Evolutionary conservation across 768 basidiomycete species (phyloP).

Genomic region (Leccinum incarnatum): DNA sequence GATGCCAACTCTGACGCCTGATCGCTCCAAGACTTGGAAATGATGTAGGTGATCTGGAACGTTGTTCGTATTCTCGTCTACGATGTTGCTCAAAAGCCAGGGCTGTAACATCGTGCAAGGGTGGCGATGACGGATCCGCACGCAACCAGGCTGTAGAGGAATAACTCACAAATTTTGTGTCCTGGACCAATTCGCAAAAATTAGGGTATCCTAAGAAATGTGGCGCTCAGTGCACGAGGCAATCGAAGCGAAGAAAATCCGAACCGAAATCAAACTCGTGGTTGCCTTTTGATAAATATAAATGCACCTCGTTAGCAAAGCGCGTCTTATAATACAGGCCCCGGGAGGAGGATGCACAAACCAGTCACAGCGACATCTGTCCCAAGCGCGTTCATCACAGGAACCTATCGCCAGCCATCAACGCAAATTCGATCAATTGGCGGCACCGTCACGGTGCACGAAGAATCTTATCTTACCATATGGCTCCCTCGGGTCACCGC

Average conservation of each 20-base stretch:
- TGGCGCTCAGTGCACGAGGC: background rate
- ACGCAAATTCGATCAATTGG: background rate
- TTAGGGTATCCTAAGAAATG: conserved; percentile 55
- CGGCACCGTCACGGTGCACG: background rate
- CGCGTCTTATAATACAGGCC: background rate
- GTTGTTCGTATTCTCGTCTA: conserved; percentile 60
- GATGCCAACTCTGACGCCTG: conserved; percentile 70
- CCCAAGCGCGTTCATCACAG: conserved; percentile 78
- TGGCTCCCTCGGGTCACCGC: conserved; percentile 87
- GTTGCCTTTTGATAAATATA: conserved; percentile 53
- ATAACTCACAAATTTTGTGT: conserved; percentile 67
- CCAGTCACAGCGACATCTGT: conserved; percentile 80
- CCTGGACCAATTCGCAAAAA: conserved; percentile 62
- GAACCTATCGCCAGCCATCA: conserved; percentile 52
- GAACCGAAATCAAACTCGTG: conserved; percentile 90
- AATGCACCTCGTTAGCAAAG: conserved; percentile 8
- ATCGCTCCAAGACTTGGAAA: conserved; percentile 65
- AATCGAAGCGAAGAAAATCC: conserved; percentile 7
- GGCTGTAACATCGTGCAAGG: conserved; percentile 46
- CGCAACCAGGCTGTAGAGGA: background rate
- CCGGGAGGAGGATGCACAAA: conserved; percentile 33
- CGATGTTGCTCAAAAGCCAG: conserved; percentile 88
- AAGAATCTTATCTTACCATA: conserved; percentile 55
- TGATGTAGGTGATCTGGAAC: conserved; percentile 62
- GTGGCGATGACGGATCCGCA: background rate